Evolutionary conservation across 179 eudicot species (phyloP), one percentile per base, ranked within the genome.

Genomic region (Gypsophila paniculata): DNA sequence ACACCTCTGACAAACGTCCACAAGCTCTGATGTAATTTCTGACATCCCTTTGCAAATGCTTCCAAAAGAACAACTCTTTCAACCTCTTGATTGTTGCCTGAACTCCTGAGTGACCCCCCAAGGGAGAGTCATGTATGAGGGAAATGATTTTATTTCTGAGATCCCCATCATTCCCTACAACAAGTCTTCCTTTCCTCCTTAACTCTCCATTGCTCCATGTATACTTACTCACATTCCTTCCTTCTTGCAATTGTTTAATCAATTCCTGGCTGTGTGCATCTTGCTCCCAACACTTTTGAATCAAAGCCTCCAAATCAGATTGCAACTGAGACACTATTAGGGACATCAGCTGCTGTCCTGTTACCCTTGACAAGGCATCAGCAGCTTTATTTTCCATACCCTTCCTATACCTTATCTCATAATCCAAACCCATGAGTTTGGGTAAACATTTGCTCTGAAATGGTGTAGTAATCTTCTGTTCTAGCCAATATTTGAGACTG

Each of bases 41-140:
- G 6, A 69, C 49, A 0, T 69, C 38, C 3, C 34, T 53, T 10
- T 29, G 34, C 48, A 69, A 5, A 13, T 55, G 26, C 14, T 29
- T 25, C 74, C 58, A 60, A 17, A 42, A 46, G 29, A 71, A 71
- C 0, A 61, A 0, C 1, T 12, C 4, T 2, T 23, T 21, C 2
- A 57, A 2, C 4, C 74, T 42, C n/a, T 59, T 23, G 22, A 42
- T 1, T 2, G 66, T 71, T 23, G 66, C 55, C 6, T 39, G 15
- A 5, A 59, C 22, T 4, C 74, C 58, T 2, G 58, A 60, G 7
- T 71, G 74, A 3, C 67, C 74, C 14, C 74, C 67, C 5, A 42
- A 4, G 1, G 65, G 36, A 13, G 65, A 14, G 5, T 42, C 21
- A 58, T 70, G 65, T 53, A 70, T 4, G 21, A 32, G 10, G 3